These are phyloP conservation scores for Anthracocystis panici-leucophaei DNA, from an alignment of 1,284 basidiomycete species.

Conservation along the genomic window DNA sequence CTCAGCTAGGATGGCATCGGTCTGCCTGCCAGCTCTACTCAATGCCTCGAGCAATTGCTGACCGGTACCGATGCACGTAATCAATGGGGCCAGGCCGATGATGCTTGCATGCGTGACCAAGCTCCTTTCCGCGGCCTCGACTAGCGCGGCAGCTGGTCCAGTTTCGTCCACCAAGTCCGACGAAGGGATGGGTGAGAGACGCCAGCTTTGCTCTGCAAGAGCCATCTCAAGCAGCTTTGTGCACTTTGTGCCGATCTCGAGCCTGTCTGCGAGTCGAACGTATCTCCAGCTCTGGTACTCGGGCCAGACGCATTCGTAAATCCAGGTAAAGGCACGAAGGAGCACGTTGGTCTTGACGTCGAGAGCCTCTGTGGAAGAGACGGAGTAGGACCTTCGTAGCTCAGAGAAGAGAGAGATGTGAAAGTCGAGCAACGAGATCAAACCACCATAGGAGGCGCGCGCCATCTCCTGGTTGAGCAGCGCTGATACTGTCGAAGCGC, in stretches of 20 bases:
- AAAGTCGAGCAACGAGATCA: conserved; percentile 80
- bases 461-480: conserved; percentile 79
- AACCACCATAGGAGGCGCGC: conserved; percentile 82
- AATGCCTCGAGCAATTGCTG: conserved; percentile 76
- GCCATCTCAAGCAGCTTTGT: conserved; percentile 78
- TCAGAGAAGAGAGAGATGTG: conserved; percentile 82
- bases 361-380: conserved; percentile 74
- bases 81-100: conserved; percentile 80
- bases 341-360: conserved; percentile 85
- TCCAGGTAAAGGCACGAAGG: conserved; percentile 79
- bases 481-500: conserved; percentile 70
- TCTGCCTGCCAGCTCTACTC: conserved; percentile 76
- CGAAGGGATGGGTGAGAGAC: conserved; percentile 11
- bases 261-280: conserved; percentile 79
- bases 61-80: conserved; percentile 77
- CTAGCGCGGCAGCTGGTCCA: conserved; percentile 24
- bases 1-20: conserved; percentile 79
- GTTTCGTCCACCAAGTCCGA: conserved; percentile 64
- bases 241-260: conserved; percentile 80
- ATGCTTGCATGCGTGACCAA: conserved; percentile 79
- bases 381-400: conserved; percentile 75
- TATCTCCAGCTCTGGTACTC: conserved; percentile 87
- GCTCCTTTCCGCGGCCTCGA: conserved; percentile 76
- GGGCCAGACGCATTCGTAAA: conserved; percentile 86
- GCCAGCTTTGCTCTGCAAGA: conserved; percentile 73